Evolutionary conservation across 345 rosid species (phyloP).

Genomic region (Moricandia arvensis): DNA sequence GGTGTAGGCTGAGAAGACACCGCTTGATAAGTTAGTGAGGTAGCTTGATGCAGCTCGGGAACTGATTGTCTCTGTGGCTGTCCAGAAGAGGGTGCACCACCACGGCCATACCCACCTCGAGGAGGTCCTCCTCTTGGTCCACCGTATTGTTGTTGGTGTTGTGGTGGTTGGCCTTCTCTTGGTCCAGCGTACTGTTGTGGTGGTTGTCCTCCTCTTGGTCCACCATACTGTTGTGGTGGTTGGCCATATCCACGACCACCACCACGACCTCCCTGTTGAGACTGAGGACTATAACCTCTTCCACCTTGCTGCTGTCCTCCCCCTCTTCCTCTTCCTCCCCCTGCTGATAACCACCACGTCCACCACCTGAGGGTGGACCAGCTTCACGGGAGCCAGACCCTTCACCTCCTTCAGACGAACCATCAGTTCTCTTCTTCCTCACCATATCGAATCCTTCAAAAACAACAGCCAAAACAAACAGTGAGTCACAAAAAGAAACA

Average conservation of each 20-base stretch:
- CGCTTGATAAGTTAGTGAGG: too few relatives aligned
- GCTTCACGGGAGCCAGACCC: slow-evolving; percentile 61
- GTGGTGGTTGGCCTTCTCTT: not conserved
- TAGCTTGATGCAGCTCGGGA: too few relatives aligned
- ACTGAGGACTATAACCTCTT: slow-evolving; percentile 54
- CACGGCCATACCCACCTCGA: slow-evolving; percentile 25
- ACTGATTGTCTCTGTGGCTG: too few relatives aligned
- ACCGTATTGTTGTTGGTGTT: not conserved
- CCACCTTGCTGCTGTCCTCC: slow-evolving; percentile 59
- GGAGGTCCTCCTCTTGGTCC: slow-evolving; percentile 22
- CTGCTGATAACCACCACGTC: slow-evolving; percentile 52
- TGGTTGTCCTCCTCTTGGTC: slow-evolving; percentile 33
- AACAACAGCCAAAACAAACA: not conserved
- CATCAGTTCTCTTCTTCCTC: slow-evolving; percentile 71
- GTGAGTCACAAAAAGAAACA: not conserved
- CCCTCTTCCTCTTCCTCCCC: slow-evolving; percentile 31
- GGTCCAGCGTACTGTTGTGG: slow-evolving; percentile 40
- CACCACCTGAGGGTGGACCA: slow-evolving; percentile 49
- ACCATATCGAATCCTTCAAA: slow-evolving; percentile 51
- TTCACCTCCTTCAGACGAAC: slow-evolving; percentile 60
- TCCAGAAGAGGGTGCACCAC: too few relatives aligned
- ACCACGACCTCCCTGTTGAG: slow-evolving; percentile 65
- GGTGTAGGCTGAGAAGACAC: slow-evolving; percentile 33
- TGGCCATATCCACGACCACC: slow-evolving; percentile 61
- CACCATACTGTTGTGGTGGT: not conserved